phyloP scores from a whole-genome alignment of 2,329 filamentous ascomycete genomes.

The Epichloe amarillans region DNA sequence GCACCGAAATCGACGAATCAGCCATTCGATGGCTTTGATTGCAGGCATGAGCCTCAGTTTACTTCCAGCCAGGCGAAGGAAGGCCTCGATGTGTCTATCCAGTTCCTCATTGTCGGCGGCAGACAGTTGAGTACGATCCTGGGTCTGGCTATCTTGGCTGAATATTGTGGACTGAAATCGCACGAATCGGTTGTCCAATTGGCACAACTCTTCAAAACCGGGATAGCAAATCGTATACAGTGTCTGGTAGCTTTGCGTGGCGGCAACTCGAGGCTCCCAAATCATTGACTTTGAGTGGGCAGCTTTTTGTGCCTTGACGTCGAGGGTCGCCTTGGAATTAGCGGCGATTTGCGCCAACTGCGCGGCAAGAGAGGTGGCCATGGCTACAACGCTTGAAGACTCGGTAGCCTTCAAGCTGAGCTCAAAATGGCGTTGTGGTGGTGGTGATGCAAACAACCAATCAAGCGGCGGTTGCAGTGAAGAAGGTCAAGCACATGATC shows the following conservation, averaged over 20 bases:
- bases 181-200: slow-evolving; percentile 66
- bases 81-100: slow-evolving; percentile 64
- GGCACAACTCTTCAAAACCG: slow-evolving; percentile 83
- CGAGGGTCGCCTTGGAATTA: slow-evolving; percentile 78
- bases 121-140: slow-evolving; percentile 79
- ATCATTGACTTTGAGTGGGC: slow-evolving; percentile 90
- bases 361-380: slow-evolving; percentile 79
- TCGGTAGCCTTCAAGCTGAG: slow-evolving; percentile 1
- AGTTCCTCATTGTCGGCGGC: slow-evolving; percentile 69
- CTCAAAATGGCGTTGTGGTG: not conserved
- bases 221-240: slow-evolving; percentile 78
- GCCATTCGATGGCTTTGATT: slow-evolving; percentile 87
- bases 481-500: not conserved
- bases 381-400: slow-evolving; percentile 25
- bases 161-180: slow-evolving; percentile 70
- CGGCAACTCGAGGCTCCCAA: slow-evolving; percentile 75
- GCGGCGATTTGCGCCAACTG: slow-evolving; percentile 89
- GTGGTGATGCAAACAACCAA: not conserved
- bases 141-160: slow-evolving; percentile 80
- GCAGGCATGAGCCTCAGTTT: slow-evolving; percentile 73
- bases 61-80: slow-evolving; percentile 66
- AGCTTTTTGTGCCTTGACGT: slow-evolving; percentile 84
- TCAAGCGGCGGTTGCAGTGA: not conserved
- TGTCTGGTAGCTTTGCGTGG: slow-evolving; percentile 78
- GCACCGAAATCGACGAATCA: slow-evolving; percentile 79